phyloP scores from a whole-genome alignment of 495 filamentous ascomycete genomes.

The Clavariopsis aquatica region DNA sequence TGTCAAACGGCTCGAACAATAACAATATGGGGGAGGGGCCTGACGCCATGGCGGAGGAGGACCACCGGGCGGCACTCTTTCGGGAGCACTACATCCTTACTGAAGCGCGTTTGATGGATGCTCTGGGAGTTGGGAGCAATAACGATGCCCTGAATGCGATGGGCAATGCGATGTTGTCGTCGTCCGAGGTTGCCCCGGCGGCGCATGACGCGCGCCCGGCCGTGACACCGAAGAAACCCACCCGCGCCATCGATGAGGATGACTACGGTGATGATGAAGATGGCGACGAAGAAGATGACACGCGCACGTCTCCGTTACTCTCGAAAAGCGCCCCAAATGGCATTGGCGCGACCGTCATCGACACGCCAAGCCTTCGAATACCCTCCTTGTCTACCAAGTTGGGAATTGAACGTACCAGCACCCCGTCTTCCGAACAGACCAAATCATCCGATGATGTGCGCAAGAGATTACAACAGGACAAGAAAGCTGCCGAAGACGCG shows the following conservation, averaged over 20 bases:
- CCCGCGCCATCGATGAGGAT: conserved; percentile 77
- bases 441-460: conserved; percentile 80
- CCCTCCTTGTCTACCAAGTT: conserved; percentile 46
- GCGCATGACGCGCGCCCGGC: conserved; percentile 48
- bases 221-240: conserved; percentile 58
- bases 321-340: conserved; percentile 57
- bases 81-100: conserved; percentile 59
- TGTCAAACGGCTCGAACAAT: conserved; percentile 36
- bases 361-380: conserved; percentile 46
- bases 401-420: conserved; percentile 43
- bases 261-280: conserved; percentile 89
- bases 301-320: conserved; percentile 59
- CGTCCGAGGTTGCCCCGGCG: conserved; percentile 42
- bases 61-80: conserved; percentile 63
- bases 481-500: conserved; percentile 87
- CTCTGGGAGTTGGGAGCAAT: conserved; percentile 57
- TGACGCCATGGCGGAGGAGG: conserved; percentile 56
- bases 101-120: conserved; percentile 60
- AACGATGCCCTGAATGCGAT: conserved; percentile 40
- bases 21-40: conserved; percentile 37
- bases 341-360: conserved; percentile 44
- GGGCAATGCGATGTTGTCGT: conserved; percentile 42
- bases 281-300: conserved; percentile 58
- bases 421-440: conserved; percentile 52
- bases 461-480: conserved; percentile 90